These are phyloP conservation scores for Populus pruinosa DNA, from an alignment of 345 rosid species.

Conservation along the genomic window DNA sequence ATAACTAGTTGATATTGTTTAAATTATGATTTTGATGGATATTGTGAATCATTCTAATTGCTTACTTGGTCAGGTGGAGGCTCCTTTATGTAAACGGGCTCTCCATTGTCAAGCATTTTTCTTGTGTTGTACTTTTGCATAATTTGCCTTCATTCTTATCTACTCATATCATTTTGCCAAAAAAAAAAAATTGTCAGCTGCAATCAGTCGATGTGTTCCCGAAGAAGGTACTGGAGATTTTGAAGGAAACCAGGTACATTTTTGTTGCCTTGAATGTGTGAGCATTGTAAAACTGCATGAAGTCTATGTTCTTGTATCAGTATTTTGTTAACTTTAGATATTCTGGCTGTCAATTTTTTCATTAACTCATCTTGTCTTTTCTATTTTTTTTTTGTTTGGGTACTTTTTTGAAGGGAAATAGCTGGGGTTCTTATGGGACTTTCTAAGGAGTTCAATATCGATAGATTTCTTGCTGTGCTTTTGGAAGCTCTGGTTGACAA, in stretches of 20 bases:
- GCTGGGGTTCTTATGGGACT: conserved; percentile 56
- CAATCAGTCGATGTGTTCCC: conserved; percentile 64
- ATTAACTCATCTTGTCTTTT: neutral
- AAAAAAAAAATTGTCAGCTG: conserved; percentile 36
- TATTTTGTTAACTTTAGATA: neutral
- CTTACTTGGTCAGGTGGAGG: too few species aligned
- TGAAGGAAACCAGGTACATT: conserved; percentile 66
- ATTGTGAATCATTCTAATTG: too few species aligned
- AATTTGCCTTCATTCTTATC: neutral
- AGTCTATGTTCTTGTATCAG: neutral
- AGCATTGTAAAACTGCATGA: neutral
- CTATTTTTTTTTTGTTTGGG: neutral
- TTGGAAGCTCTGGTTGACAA: conserved; percentile 57
- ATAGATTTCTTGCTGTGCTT: conserved; percentile 62
- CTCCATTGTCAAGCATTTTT: too few species aligned
- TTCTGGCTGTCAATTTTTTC: conserved; percentile 1
- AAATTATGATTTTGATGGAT: too few species aligned
- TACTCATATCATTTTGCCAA: conserved; percentile 18
- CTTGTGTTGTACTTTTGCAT: too few species aligned
- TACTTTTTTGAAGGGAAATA: conserved; percentile 50
- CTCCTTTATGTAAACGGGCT: too few species aligned
- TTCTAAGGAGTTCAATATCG: conserved; percentile 69
- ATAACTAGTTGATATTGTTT: too few species aligned
- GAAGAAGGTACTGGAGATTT: conserved; percentile 61
- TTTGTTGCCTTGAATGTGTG: neutral